Evolutionary conservation across 768 basidiomycete species (phyloP).

Genomic region (Collybiopsis confluens): DNA sequence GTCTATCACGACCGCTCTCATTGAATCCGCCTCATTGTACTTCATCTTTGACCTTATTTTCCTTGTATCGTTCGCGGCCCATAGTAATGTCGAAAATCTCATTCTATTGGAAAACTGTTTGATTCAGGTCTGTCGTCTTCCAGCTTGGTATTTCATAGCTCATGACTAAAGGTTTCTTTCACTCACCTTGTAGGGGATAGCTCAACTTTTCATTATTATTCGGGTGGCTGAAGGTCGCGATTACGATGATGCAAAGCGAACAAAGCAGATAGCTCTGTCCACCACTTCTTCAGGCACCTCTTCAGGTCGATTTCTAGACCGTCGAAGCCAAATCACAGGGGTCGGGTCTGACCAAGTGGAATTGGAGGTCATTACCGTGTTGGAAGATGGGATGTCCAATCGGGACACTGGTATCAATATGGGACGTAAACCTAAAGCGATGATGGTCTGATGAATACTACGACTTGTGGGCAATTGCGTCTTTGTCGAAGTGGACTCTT

Average conservation of each 20-base stretch:
- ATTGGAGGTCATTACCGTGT: too few species aligned
- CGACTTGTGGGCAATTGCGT: too few species aligned
- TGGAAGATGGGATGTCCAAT: too few species aligned
- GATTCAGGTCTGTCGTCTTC: constrained; percentile 18
- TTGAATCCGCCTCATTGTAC: constrained; percentile 22
- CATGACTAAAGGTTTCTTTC: not conserved
- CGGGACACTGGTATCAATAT: too few species aligned
- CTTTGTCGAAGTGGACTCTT: too few species aligned
- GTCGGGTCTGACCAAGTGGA: too few species aligned
- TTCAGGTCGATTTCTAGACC: too few species aligned
- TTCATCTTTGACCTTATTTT: constrained; percentile 19
- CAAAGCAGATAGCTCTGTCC: too few species aligned
- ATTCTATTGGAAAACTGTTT: constrained; percentile 23
- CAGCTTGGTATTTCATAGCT: not conserved
- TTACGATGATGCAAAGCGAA: not conserved
- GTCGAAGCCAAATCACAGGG: too few species aligned
- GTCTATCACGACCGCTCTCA: not conserved
- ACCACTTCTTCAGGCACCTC: too few species aligned
- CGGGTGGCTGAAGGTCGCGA: not conserved
- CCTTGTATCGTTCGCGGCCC: constrained; percentile 20
- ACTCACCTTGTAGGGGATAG: not conserved
- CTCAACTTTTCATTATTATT: not conserved
- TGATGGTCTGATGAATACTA: too few species aligned
- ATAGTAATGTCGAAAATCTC: constrained; percentile 19
- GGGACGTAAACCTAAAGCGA: too few species aligned